phyloP scores from a whole-genome alignment of 257 asterid genomes.

The Solanum phureja region DNA sequence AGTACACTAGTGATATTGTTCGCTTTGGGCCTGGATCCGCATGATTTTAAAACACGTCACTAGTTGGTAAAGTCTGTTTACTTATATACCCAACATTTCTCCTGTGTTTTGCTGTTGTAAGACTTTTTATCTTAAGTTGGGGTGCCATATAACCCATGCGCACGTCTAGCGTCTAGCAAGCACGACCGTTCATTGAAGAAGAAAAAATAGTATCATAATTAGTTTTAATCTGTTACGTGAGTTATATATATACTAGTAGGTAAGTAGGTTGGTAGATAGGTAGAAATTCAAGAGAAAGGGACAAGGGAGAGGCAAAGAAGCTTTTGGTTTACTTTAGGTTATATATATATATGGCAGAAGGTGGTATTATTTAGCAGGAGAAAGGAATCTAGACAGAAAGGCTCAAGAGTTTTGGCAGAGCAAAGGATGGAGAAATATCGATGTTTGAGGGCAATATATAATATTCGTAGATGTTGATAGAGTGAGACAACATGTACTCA shows the following conservation, averaged over 20 bases:
- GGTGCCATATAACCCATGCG: too few species aligned
- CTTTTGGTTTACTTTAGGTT: not conserved
- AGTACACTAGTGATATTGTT: too few species aligned
- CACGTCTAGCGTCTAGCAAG: not conserved
- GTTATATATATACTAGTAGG: not conserved
- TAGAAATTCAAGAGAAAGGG: not conserved
- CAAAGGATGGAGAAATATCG: not conserved
- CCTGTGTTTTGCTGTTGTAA: too few species aligned
- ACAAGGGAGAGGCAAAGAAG: not conserved
- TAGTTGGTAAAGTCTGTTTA: too few species aligned
- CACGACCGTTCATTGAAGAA: not conserved
- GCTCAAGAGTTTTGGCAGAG: not conserved
- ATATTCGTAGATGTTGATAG: not conserved
- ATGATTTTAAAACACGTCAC: too few species aligned
- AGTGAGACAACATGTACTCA: not conserved
- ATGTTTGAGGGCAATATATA: not conserved
- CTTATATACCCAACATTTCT: too few species aligned
- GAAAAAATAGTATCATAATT: not conserved
- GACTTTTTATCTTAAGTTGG: too few species aligned
- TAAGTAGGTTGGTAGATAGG: not conserved
- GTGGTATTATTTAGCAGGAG: not conserved
- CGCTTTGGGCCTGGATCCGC: too few species aligned
- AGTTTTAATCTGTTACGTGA: not conserved
- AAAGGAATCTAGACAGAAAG: constrained; percentile 2
- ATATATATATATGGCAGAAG: not conserved